Conservation (phyloP, 2,329 filamentous ascomycete species). For the Fusarium sp. region DNA sequence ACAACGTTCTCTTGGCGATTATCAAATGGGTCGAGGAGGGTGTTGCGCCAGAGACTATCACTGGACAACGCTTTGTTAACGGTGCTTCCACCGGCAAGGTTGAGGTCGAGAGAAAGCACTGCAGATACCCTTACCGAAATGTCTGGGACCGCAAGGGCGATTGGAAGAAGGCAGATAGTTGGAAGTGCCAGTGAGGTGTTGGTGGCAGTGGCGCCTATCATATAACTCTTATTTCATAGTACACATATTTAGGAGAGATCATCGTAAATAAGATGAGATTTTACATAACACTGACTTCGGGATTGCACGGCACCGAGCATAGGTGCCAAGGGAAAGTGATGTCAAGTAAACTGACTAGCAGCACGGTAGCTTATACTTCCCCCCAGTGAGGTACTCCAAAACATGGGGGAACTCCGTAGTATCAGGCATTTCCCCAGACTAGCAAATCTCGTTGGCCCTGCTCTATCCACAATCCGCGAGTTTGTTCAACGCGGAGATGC, state of each 20-base stretch:
- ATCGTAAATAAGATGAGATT: conserved; percentile 22
- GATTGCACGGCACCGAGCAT: conserved; percentile 2
- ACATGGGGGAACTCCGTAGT: conserved; percentile 13
- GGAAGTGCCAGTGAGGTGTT: conserved; percentile 23
- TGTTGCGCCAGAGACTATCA: conserved; percentile 57
- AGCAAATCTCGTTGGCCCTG: background rate
- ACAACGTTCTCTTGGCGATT: conserved; percentile 63
- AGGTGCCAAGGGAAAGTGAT: conserved; percentile 26
- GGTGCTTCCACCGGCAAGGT: conserved; percentile 18
- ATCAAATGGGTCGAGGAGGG: conserved; percentile 64
- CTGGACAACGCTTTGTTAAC: conserved; percentile 51
- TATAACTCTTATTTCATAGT: conserved; percentile 17
- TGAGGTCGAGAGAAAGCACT: conserved; percentile 37
- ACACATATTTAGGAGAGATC: conserved; percentile 7
- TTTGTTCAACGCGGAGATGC: conserved; percentile 2
- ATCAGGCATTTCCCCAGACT: conserved; percentile 33
- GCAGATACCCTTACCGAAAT: conserved; percentile 32
- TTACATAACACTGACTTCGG: conserved; percentile 4
- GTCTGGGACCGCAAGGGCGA: conserved; percentile 13
- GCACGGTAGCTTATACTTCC: background rate
- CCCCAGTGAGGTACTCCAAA: conserved; percentile 20
- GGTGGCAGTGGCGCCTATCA: background rate
- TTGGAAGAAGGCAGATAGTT: conserved; percentile 23
- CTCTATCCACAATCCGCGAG: no score
- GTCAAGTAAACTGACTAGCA: conserved; percentile 15